Conservation (phyloP, 306 rosid genomes). For the Rubus idaeus region DNA sequence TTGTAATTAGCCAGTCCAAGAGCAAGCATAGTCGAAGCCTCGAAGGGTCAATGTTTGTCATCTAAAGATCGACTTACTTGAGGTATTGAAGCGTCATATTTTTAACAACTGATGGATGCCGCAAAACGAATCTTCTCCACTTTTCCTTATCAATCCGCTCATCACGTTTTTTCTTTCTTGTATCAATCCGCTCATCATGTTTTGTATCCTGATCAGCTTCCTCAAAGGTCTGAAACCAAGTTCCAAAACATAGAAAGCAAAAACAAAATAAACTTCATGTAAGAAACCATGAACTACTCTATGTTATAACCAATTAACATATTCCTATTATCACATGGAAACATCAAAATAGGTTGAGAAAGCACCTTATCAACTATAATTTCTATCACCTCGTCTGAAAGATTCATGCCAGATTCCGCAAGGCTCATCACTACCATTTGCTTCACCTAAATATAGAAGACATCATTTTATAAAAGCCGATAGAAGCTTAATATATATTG, state of each 20-base stretch:
- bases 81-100: constrained; percentile 98
- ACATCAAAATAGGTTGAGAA: constrained; percentile 11
- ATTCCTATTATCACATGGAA: neutral
- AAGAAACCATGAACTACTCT: too few relatives aligned
- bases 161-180: too few relatives aligned
- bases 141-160: constrained; percentile 94
- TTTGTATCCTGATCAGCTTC: constrained; percentile 83
- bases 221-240: constrained; percentile 74
- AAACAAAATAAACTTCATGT: neutral
- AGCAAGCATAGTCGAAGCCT: neutral
- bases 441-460: constrained; percentile 62
- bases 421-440: constrained; percentile 99
- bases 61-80: constrained; percentile 51
- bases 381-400: constrained; percentile 93
- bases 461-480: constrained; percentile 7
- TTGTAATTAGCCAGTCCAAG: too few relatives aligned
- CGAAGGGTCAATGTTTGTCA: neutral
- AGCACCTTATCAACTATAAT: constrained; percentile 95
- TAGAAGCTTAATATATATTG: neutral
- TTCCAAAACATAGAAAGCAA: constrained; percentile 1
- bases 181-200: constrained; percentile 50
- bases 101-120: constrained; percentile 92
- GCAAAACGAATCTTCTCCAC: constrained; percentile 91
- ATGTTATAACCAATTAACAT: constrained; percentile 5
- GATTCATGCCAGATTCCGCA: constrained; percentile 99